Conservation (phyloP, 345 rosid species). For the Stellera chamaejasme region DNA sequence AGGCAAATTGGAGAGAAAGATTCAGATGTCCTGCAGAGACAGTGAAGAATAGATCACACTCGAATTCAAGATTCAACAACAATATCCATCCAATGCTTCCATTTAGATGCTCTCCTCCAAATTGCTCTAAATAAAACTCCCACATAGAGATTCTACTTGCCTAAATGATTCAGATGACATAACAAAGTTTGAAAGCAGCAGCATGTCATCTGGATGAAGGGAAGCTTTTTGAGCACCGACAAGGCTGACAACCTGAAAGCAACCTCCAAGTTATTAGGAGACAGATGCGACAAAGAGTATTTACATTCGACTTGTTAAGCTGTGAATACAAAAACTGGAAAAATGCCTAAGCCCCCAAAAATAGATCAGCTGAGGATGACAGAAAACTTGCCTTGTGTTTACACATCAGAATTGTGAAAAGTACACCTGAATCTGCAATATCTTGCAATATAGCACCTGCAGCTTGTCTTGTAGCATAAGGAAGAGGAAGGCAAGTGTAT, state of each 20-base stretch:
- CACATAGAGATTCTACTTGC: constrained; percentile 27
- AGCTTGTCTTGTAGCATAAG: constrained; percentile 71
- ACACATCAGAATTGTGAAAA: constrained; percentile 82
- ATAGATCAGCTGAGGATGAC: background rate
- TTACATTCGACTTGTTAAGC: background rate
- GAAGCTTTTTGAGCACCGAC: constrained; percentile 98
- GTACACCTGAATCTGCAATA: constrained; percentile 78
- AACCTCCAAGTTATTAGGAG: constrained; percentile 15
- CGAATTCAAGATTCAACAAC: constrained; percentile 5
- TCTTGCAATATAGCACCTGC: constrained; percentile 89
- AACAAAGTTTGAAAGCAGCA: constrained; percentile 87
- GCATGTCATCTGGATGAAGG: constrained; percentile 94
- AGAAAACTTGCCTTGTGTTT: constrained; percentile 51
- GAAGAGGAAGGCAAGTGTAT: constrained; percentile 94
- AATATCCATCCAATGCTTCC: background rate
- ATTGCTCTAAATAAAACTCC: no score
- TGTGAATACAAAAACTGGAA: background rate
- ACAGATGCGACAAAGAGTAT: constrained; percentile 7
- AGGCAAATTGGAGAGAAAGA: constrained; percentile 97
- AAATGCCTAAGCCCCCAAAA: background rate
- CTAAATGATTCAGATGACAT: constrained; percentile 93
- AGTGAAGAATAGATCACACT: constrained; percentile 11
- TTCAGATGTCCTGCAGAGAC: constrained; percentile 82
- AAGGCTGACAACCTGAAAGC: constrained; percentile 77
- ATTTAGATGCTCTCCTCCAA: no score